These are phyloP conservation scores for Rhodamnia rubescens DNA, from an alignment of 345 rosid species.

Conservation along the genomic window DNA sequence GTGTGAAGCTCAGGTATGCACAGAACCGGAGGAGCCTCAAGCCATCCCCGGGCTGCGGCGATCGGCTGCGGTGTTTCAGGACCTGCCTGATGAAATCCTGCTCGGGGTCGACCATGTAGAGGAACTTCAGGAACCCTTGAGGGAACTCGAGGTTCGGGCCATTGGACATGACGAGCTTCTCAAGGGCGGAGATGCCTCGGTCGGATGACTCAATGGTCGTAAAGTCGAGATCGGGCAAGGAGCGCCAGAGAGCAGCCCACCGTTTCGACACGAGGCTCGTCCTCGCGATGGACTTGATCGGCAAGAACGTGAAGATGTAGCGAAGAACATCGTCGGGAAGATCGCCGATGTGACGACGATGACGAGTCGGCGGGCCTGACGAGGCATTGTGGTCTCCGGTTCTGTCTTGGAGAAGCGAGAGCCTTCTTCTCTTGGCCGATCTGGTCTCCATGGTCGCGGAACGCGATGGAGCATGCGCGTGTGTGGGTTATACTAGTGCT, in stretches of 20 bases:
- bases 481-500: neutral
- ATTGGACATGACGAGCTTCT: neutral
- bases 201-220: slow-evolving; percentile 22
- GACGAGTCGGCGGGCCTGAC: neutral
- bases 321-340: slow-evolving; percentile 61
- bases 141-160: neutral
- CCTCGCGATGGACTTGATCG: slow-evolving; percentile 44
- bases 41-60: slow-evolving; percentile 2
- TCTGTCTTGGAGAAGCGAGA: slow-evolving; percentile 7
- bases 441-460: slow-evolving; percentile 48
- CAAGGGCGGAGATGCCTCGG: neutral
- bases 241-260: slow-evolving; percentile 62
- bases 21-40: slow-evolving; percentile 54
- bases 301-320: slow-evolving; percentile 51
- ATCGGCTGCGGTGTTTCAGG: slow-evolving; percentile 20
- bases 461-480: neutral
- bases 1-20: slow-evolving; percentile 43
- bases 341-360: slow-evolving; percentile 24
- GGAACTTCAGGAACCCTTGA: neutral
- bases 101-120: neutral
- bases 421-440: slow-evolving; percentile 52
- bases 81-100: slow-evolving; percentile 32
- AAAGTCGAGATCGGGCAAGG: slow-evolving; percentile 90
- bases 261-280: slow-evolving; percentile 50
- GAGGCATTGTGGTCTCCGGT: neutral